These are phyloP conservation scores for Perilla frutescens DNA, from an alignment of 257 asterid species.

Conservation along the genomic window DNA sequence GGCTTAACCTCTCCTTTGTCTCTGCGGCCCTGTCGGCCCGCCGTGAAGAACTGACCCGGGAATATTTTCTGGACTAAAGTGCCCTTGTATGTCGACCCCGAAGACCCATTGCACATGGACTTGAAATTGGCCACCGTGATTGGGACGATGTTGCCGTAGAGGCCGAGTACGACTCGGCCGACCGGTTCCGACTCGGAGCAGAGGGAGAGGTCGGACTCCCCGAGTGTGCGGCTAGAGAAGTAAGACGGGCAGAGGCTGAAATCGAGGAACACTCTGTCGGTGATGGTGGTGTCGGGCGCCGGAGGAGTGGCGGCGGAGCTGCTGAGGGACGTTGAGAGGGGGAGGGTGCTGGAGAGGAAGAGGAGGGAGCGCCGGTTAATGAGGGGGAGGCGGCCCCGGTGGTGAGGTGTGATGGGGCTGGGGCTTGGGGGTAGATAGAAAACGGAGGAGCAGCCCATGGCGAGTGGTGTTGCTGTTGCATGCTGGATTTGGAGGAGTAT, in stretches of 20 bases:
- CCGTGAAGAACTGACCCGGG: conserved; percentile 81
- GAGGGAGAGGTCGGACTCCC: conserved; percentile 69
- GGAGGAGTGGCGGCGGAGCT: conserved; percentile 46
- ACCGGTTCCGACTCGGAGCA: conserved; percentile 68
- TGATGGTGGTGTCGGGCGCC: conserved; percentile 72
- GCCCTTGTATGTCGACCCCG: conserved; percentile 82
- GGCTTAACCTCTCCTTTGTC: conserved; percentile 86
- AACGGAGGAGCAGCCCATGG: conserved; percentile 62
- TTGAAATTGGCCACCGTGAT: conserved; percentile 84
- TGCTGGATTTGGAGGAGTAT: conserved; percentile 40
- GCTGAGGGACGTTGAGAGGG: conserved; percentile 48
- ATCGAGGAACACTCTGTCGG: conserved; percentile 85
- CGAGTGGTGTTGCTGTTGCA: conserved; percentile 55
- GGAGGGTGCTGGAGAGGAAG: conserved; percentile 63
- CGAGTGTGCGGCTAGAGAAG: conserved; percentile 75
- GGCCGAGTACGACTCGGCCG: conserved; percentile 82
- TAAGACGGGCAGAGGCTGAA: conserved; percentile 81
- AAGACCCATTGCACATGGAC: conserved; percentile 76
- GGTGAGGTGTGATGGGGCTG: conserved; percentile 32
- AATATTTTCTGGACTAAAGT: conserved; percentile 74
- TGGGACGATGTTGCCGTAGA: conserved; percentile 82
- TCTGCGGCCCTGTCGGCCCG: conserved; percentile 82
- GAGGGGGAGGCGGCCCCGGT: conserved; percentile 32
- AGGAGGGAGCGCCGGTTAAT: conserved; percentile 67
- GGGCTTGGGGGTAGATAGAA: conserved; percentile 33